Evolutionary conservation across 352 stramenopile species (phyloP), one percentile per base, ranked within the genome.

Genomic region (Phytophthora capsici): DNA sequence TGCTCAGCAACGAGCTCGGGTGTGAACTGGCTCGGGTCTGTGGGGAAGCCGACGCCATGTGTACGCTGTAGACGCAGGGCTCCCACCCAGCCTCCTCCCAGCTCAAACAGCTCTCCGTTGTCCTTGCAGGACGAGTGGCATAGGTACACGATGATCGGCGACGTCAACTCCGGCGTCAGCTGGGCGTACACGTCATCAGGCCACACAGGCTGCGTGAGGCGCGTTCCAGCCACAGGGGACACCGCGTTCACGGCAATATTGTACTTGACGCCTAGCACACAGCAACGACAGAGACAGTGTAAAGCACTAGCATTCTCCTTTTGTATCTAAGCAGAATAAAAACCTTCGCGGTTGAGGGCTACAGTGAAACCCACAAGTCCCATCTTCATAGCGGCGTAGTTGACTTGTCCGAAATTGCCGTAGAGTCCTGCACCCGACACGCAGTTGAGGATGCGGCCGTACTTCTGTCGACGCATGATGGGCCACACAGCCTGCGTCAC

Each of bases 381-480:
- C 76, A 89, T 88, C 53, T 93, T 93, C 70, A 86, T 83, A n/a
- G 84, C 73, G 6, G 80, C 81, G 59, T 93, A 93, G 69, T 93
- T 91, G 38, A 80, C 81, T 41, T 93, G 84, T 3, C 84, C 84
- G 57, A 93, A 93, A 63, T 93, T 90, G 14, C 84, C 84, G 43
- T 93, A 93, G 22, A 93, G 63, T 1, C 84, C 84, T 2, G 81
- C 67, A 14, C 75, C 80, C 13, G 81, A 90, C 55, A 85, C 72
- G 51, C 81, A 90, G 63, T 90, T 88, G 43, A 92, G 70, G 57
- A 92, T 88, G 46, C 81, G 80, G 6, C 84, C 84, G 54, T 90
- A 90, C 47, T 85, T 85, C 66, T 92, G 81, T 32, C 79, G 47
- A 20, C 84, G 77, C 84, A 92, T 90, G 53, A 88, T 69, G 8